Conservation (phyloP, 2,329 filamentous ascomycete species). For the Pleoardoris graminearum region DNA sequence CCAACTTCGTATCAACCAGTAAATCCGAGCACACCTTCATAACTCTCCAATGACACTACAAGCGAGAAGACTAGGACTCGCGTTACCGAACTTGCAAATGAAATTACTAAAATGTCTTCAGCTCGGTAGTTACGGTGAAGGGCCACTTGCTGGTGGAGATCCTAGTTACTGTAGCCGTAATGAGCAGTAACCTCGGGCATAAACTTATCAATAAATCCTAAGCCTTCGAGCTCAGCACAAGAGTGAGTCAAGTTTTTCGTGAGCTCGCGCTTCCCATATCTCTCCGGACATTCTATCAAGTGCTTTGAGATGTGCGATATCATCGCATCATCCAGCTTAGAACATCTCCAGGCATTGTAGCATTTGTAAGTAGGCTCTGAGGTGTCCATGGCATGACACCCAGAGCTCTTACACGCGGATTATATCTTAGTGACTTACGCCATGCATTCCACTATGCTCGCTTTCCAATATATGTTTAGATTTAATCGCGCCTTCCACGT, state of each 20-base stretch:
- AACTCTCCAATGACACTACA: background rate
- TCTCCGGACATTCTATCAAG: background rate
- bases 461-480: too few relatives aligned
- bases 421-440: too few relatives aligned
- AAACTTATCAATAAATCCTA: background rate
- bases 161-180: background rate
- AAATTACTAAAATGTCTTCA: background rate
- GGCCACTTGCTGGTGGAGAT: background rate
- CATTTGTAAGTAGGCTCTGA: too few relatives aligned
- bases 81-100: background rate
- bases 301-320: background rate
- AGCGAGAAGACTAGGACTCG: background rate
- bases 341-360: too few relatives aligned
- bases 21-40: background rate
- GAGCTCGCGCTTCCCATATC: background rate
- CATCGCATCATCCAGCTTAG: background rate
- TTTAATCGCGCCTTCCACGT: too few relatives aligned
- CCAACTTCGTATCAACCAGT: background rate
- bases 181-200: background rate
- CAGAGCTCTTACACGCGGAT: too few relatives aligned
- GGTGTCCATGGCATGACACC: too few relatives aligned
- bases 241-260: background rate
- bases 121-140: background rate
- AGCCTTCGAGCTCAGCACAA: constrained; percentile 2
- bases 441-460: too few relatives aligned